Percentiles rank a stretch among this genome's conserved stretches.
Evolutionary conservation across 345 rosid genomes (phyloP).

Genomic region (Arabis alpina): DNA sequence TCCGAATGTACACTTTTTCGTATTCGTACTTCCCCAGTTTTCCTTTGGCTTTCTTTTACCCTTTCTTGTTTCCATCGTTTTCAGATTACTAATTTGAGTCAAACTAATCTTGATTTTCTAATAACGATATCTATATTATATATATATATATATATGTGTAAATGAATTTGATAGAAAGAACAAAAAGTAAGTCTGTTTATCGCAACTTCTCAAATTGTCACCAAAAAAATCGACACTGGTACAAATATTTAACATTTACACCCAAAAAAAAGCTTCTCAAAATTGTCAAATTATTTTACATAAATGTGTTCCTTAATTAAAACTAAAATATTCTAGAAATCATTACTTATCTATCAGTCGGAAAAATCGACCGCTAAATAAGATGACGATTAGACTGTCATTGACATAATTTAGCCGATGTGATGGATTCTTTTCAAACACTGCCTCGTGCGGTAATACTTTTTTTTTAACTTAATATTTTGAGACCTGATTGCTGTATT

Average conservation of each 20-base stretch:
- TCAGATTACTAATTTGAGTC: background rate
- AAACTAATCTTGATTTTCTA: too few relatives aligned
- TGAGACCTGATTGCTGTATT: background rate
- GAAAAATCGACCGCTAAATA: background rate
- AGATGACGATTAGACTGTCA: constrained; percentile 14
- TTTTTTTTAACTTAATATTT: background rate
- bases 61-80: background rate
- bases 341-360: background rate
- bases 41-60: background rate
- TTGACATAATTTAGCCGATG: constrained; percentile 16
- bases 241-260: too few relatives aligned
- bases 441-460: constrained; percentile 18
- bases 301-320: background rate
- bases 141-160: too few relatives aligned
- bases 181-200: background rate
- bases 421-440: constrained; percentile 11
- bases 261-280: too few relatives aligned
- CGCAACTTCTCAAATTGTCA: background rate
- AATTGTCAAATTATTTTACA: too few relatives aligned
- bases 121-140: background rate
- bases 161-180: background rate
- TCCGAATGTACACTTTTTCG: background rate
- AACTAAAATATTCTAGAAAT: background rate
- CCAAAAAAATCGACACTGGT: too few relatives aligned
- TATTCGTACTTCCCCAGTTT: background rate